These are phyloP conservation scores for Strobilomyces confusus DNA, from an alignment of 768 basidiomycete species.

Conservation along the genomic window DNA sequence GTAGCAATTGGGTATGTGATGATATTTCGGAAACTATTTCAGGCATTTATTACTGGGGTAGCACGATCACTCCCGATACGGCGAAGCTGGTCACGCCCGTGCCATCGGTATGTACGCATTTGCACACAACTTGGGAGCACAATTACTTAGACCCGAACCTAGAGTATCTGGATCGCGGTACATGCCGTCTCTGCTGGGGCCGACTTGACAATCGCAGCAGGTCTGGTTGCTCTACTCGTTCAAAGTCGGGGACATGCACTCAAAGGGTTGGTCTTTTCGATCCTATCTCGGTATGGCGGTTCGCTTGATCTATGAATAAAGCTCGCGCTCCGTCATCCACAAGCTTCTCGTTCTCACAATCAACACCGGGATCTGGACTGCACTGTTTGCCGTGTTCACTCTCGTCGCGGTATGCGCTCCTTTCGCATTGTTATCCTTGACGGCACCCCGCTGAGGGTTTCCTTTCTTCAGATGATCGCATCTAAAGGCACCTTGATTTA, in stretches of 20 bases:
- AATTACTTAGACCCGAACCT: neutral
- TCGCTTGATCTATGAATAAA: neutral
- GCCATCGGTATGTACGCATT: conserved; percentile 3
- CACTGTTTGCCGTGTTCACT: conserved; percentile 1
- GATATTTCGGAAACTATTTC: too few species aligned
- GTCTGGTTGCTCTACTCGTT: neutral
- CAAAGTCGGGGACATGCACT: neutral
- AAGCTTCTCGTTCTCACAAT: conserved; percentile 11
- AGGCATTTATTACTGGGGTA: neutral
- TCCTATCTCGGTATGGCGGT: neutral
- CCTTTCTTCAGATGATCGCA: neutral
- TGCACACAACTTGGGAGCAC: neutral
- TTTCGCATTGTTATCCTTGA: too few species aligned
- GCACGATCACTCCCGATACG: conserved; percentile 1
- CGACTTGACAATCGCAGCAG: conserved; percentile 1
- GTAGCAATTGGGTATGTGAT: too few species aligned
- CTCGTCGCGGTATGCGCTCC: neutral
- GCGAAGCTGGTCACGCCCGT: neutral
- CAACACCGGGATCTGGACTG: conserved; percentile 14
- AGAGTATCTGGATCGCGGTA: conserved; percentile 1
- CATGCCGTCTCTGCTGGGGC: neutral
- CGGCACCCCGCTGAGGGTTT: neutral
- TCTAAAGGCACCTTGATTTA: conserved; percentile 3
- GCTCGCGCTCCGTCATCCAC: conserved; percentile 5
- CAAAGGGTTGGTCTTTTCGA: neutral